A percentile compares a stretch with the other conserved stretches of the same genome.
These are phyloP conservation scores for Drechslerella dactyloides DNA, from an alignment of 2,329 filamentous ascomycete genomes.

Conservation along the genomic window DNA sequence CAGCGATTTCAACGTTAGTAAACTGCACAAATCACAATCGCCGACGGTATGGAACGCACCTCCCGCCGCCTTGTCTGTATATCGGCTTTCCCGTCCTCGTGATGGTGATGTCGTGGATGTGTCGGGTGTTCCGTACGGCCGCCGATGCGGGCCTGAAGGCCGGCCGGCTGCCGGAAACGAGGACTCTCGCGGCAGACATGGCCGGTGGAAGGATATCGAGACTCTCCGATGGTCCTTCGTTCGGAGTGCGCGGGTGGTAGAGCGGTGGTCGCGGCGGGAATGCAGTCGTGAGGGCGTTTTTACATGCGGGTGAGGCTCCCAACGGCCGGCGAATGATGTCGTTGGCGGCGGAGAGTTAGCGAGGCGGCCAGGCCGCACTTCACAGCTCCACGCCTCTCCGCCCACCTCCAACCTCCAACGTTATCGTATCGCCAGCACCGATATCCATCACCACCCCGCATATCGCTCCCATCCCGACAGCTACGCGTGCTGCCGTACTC, in stretches of 20 bases:
- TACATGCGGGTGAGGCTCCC: constrained; percentile 34
- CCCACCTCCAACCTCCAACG: constrained; percentile 25
- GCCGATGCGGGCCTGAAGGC: constrained; percentile 56
- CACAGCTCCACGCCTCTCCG: constrained; percentile 3
- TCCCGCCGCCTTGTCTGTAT: constrained; percentile 80
- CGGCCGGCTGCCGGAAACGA: constrained; percentile 61
- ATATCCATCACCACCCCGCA: constrained; percentile 4
- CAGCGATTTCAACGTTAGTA: constrained; percentile 23
- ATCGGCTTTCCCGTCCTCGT: constrained; percentile 96
- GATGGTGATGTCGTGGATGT: constrained; percentile 82
- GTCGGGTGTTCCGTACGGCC: constrained; percentile 60
- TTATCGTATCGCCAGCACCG: neutral
- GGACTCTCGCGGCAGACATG: constrained; percentile 46
- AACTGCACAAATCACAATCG: constrained; percentile 8
- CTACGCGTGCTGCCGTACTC: neutral
- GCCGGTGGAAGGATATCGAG: constrained; percentile 8
- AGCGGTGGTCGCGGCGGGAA: constrained; percentile 16
- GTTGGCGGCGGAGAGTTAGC: constrained; percentile 32
- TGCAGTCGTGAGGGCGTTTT: constrained; percentile 28
- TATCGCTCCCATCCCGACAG: constrained; percentile 14
- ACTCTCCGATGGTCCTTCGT: constrained; percentile 8
- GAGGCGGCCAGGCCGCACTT: neutral
- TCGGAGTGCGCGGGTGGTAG: constrained; percentile 17
- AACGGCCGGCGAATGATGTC: constrained; percentile 49
- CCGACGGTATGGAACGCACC: constrained; percentile 65